Base-by-base conservation (phyloP, 2,329 filamentous ascomycete genomes). In the Epichloe sp. region DNA sequence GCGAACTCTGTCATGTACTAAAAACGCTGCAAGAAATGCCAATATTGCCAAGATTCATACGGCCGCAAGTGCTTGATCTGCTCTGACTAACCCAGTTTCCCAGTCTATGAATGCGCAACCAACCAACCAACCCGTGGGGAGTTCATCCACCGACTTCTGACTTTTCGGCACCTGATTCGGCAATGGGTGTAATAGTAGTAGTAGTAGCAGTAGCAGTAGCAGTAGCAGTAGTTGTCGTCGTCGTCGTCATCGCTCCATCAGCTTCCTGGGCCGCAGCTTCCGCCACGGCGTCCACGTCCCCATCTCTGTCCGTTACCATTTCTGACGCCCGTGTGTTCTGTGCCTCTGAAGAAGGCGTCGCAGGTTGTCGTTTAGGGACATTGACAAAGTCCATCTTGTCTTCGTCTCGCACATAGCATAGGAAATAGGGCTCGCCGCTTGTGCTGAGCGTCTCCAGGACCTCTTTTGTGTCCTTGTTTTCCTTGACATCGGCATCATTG, bases 401-500 rank as follows among this genome's bases (percentile, higher is more conserved):
- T 36, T 79, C 71, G 49, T 86, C 85, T 43, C 78, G 76, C n/a
- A 94, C 83, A 60, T 94, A 94, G 42, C 89, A 88, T 21, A 93
- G 76, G 62, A 86, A 88, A 62, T 88, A 89, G 2, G 88, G 88
- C 47, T 88, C 90, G 4, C 88, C 86, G 67, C 69, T 82, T 11
- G 71, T 77, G 54, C 79, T 81, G 47, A 86, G 74, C 54, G 79
- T 75, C 23, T 78, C 73, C 56, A 93, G 82, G 41, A 95, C 86
- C 47, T 84, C 78, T 15, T 74, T 73, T 7, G 78, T 73, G 59
- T 86, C 77, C 26, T 81, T 77, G 53, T 77, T 73, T 56, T 86
- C 80, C 3, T 79, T 83, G 23, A 98, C 89, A 15, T 76, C 77
- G 50, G 85, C 84, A 61, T 98, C 93, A 63, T 98, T 98, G 73